phyloP scores from a whole-genome alignment of 768 basidiomycete genomes.

The Piloderma croceum region DNA sequence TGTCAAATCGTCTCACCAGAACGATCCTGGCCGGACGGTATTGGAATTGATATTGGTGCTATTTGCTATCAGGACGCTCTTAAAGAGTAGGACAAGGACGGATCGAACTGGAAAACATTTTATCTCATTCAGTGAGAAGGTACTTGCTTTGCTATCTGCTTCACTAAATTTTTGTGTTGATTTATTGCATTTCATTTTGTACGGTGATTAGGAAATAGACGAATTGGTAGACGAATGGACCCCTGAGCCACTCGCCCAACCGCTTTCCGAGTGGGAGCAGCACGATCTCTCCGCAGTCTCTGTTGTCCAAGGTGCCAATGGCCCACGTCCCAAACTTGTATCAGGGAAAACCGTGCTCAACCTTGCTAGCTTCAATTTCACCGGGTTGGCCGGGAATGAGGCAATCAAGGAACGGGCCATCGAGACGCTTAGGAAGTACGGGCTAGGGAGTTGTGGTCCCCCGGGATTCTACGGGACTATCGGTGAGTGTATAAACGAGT shows the following conservation, averaged over 20 bases:
- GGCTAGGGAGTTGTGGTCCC: conserved; percentile 92
- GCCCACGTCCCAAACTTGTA: conserved; percentile 77
- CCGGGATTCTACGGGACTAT: conserved; percentile 96
- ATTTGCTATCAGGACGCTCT: conserved; percentile 85
- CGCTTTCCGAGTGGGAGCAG: conserved; percentile 53
- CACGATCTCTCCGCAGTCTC: conserved; percentile 72
- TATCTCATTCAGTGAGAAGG: conserved; percentile 88
- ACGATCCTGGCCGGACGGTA: conserved; percentile 89
- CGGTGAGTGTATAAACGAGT: conserved; percentile 45
- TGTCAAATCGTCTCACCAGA: conserved; percentile 90
- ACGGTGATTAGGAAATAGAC: conserved; percentile 93
- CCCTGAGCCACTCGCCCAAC: conserved; percentile 75
- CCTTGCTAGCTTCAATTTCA: conserved; percentile 87
- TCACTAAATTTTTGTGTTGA: neutral
- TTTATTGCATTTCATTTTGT: too few species aligned
- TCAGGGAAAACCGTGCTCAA: conserved; percentile 75
- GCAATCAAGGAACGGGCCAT: conserved; percentile 80
- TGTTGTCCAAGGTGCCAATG: conserved; percentile 71
- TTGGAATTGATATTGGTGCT: conserved; percentile 84
- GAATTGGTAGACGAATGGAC: conserved; percentile 95
- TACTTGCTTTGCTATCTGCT: conserved; percentile 27
- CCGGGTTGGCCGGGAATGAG: conserved; percentile 85
- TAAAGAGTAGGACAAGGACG: conserved; percentile 84
- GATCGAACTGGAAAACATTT: conserved; percentile 84
- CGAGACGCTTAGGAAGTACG: conserved; percentile 81